Base-by-base conservation (phyloP, 257 asterid species). In the Ocimum tenuiflorum region DNA sequence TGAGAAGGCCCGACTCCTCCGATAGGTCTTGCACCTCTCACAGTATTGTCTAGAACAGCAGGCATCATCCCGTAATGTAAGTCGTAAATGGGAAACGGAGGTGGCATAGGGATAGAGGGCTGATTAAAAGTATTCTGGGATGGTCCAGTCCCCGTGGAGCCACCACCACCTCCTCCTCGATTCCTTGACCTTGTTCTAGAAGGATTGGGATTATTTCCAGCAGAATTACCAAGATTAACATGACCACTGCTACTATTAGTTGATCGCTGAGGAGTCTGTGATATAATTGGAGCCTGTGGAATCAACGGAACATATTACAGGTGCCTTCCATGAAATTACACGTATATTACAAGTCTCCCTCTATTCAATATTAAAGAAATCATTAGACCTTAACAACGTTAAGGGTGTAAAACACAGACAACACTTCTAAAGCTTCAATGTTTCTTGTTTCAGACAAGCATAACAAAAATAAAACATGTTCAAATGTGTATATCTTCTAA, bases 201-300 rank as follows among this genome's bases (percentile, higher is more conserved):
- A 62, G 80, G 62, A 53, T 70, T 55, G 39, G 76, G 62, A 66
- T 73, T 57, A 76, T 79, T 85, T 64, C 67, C 73, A 61, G 73
- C 53, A 55, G 77, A 59, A 63, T 78, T 80, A 13, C 63, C 67
- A 67, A 68, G 77, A 24, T 74, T 78, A 7, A 55, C 69, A 60
- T 76, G 77, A 45, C 62, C 67, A 60, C 49, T 83, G 55, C 56
- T 68, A 77, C 45, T 38, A 63, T 71, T 83, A 63, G 75, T 68
- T 57, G 81, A 83, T 71, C 79, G 76, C 69, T 79, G 94, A 50
- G 87, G 83, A 43, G 87, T 72, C 60, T 76, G 86, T 10, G 89
- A 63, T 68, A 86, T 75, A 24, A 81, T 64, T 42, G 94, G 86
- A 52, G 76, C 83, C 91, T 89, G 64, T 31, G n/a, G 63, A 77